Evolutionary conservation across 257 asterid species (phyloP).

Genomic region (Solanum arcanum): DNA sequence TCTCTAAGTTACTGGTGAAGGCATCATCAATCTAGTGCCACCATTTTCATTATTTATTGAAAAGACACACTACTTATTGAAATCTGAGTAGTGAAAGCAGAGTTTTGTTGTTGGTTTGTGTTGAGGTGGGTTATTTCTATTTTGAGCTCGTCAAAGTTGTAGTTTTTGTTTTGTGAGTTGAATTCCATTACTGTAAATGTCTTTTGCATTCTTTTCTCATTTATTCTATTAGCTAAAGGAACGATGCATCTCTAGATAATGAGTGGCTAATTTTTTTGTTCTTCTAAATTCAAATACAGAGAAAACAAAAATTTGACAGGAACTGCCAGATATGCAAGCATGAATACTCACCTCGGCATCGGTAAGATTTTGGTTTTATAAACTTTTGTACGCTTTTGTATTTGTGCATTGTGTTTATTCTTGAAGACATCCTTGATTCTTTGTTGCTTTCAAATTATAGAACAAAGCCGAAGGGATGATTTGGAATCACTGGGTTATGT

Average conservation of each 20-base stretch:
- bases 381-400: neutral
- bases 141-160: neutral
- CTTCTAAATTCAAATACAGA: constrained; percentile 28
- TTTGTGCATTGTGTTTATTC: neutral
- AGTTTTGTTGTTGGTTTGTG: neutral
- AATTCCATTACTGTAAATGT: neutral
- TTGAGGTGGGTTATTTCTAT: neutral
- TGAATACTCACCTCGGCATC: constrained; percentile 91
- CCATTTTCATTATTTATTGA: neutral
- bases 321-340: constrained; percentile 91
- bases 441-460: constrained; percentile 23
- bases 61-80: neutral
- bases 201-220: neutral
- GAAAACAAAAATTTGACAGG: constrained; percentile 88
- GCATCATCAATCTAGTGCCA: neutral
- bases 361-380: constrained; percentile 32
- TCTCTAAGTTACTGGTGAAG: neutral
- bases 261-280: neutral
- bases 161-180: neutral
- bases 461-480: constrained; percentile 96
- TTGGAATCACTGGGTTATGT: constrained; percentile 93
- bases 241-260: neutral
- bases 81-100: neutral
- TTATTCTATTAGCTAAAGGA: neutral
- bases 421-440: constrained; percentile 1